Evolutionary conservation across 805 yeast genomes (phyloP), one percentile per base, ranked within the genome.

Genomic region (Zygosaccharomyces lentus): DNA sequence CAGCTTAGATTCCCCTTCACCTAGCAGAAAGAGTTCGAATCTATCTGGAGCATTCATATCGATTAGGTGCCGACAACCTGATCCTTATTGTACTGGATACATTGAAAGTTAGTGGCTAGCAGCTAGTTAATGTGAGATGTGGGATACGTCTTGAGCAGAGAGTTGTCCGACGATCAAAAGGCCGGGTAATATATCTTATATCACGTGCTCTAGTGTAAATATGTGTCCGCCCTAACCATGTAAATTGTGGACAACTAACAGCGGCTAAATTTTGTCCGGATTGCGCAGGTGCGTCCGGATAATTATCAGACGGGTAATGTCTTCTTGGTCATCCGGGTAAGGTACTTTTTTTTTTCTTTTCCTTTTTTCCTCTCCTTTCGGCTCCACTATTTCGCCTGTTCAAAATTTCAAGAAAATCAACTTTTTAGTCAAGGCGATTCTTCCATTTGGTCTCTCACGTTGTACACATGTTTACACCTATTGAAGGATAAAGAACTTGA

Each of bases 31-130:
- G 34, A 93, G 80, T 74, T 93, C 99, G 66, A 91, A 93, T 76
- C 99, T 84, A 72, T 93, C 99, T 69, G 99, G 99, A 61, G 98
- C 98, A 72, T 93, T 93, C 99, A 93, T 91, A 47, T 37, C 59
- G 46, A 69, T 9, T 25, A 16, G 16, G 32, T n/a, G n/a, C n/a
- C 26, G 34, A 34, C 13, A 15, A 15, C 13, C 12, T 43, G 21
- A 15, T 25, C 7, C 5, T 3, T 12, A 4, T 9, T 31, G 24
- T 31, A 4, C 16, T 21, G n/a, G 10, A 29, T 4, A 29, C 4
- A 29, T 13, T 29, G 16, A 19, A 19, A 19, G 21, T 5, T 19
- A 5, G 21, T 19, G 21, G 5, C 21, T 19, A 5, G 21, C 5
- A 5, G 5, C 21, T 19, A 19, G 21, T 19, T 19, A 6, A 26